Conservation (phyloP, 208 protist species). For the Angomonas ambiguus region DNA sequence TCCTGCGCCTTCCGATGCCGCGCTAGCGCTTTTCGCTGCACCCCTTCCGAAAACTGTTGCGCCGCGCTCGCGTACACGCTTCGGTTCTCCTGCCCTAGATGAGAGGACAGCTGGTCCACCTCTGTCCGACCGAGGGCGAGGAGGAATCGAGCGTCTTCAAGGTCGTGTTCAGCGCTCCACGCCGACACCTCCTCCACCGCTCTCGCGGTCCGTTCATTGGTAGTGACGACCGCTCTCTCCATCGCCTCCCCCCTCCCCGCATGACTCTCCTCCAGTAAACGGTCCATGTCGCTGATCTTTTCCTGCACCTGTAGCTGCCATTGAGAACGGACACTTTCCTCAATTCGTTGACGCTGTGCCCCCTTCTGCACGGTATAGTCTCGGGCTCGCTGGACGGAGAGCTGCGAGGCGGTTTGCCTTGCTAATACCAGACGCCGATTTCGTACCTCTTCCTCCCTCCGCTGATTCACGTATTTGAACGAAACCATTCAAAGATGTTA, state of each 20-base stretch:
- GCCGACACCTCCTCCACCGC: constrained; percentile 35
- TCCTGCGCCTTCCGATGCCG: not conserved
- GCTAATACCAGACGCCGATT: constrained; percentile 44
- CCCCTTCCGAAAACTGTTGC: not conserved
- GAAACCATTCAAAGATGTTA: not conserved
- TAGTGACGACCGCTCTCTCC: constrained; percentile 17
- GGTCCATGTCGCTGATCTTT: constrained; percentile 24
- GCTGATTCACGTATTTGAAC: constrained; percentile 17
- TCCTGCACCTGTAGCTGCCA: constrained; percentile 34
- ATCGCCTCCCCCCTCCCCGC: constrained; percentile 28
- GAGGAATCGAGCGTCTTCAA: constrained; percentile 42
- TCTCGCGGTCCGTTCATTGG: constrained; percentile 5
- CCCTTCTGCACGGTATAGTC: constrained; percentile 45
- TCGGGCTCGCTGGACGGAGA: constrained; percentile 39
- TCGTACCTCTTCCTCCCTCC: constrained; percentile 43
- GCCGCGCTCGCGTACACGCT: not conserved
- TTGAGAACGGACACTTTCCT: constrained; percentile 18
- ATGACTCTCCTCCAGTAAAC: constrained; percentile 18
- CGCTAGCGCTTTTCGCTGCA: not conserved
- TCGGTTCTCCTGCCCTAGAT: not conserved
- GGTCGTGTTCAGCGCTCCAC: constrained; percentile 46
- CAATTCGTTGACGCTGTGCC: constrained; percentile 25
- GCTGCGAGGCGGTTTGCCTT: constrained; percentile 31
- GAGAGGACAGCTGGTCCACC: not conserved
- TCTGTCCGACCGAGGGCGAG: constrained; percentile 31